Conservation (phyloP, 352 stramenopile species). For the Globisporangium megalacanthum region DNA sequence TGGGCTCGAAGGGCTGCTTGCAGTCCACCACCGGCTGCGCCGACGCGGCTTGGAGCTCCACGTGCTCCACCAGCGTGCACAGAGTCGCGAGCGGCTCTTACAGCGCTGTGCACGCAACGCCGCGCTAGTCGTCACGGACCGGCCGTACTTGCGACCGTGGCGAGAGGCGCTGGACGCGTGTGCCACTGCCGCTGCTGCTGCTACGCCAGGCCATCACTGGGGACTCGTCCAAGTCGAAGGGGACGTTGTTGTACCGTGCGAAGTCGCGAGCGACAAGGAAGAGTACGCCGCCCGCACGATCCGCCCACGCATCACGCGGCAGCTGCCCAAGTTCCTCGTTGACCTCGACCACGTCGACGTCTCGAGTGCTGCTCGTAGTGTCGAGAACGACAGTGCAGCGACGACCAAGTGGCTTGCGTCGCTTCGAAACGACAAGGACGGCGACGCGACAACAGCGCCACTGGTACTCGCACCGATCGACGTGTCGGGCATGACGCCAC, state of each 20-base stretch:
- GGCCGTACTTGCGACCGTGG: conserved; percentile 64
- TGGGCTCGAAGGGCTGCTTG: conserved; percentile 57
- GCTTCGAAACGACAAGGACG: conserved; percentile 10
- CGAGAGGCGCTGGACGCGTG: conserved; percentile 36
- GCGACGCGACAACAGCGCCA: not conserved
- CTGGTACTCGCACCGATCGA: conserved; percentile 27
- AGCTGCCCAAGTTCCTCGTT: conserved; percentile 86
- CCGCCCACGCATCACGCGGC: conserved; percentile 93
- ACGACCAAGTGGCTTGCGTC: conserved; percentile 13
- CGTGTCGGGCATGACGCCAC: conserved; percentile 23
- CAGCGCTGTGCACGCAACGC: conserved; percentile 38
- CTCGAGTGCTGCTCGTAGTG: conserved; percentile 20
- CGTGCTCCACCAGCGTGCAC: conserved; percentile 43
- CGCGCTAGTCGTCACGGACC: conserved; percentile 69
- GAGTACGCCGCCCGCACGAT: conserved; percentile 98
- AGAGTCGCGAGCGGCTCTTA: conserved; percentile 36
- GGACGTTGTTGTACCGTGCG: conserved; percentile 96
- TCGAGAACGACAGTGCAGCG: not conserved
- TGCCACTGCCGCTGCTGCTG: conserved; percentile 19
- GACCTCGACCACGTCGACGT: conserved; percentile 36
- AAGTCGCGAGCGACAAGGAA: conserved; percentile 88
- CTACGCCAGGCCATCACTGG: conserved; percentile 28
- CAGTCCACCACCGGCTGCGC: conserved; percentile 34
- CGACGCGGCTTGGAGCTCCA: conserved; percentile 51
- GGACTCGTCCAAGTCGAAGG: conserved; percentile 94